phyloP scores from a whole-genome alignment of 1,284 basidiomycete species.

The Moesziomyces aphidis region DNA sequence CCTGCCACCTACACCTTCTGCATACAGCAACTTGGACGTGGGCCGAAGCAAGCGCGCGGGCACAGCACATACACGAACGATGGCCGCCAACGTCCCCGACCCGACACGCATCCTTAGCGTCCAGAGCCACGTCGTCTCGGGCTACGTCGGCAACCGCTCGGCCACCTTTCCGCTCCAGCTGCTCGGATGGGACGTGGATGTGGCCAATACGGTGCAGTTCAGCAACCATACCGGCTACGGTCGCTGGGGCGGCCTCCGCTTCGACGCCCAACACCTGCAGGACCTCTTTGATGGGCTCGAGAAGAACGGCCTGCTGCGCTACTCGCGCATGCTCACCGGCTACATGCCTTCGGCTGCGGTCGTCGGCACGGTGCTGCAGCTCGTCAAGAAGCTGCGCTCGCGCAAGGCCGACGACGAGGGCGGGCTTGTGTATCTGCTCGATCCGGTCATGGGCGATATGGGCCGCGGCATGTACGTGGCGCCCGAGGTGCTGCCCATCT shows the following conservation, averaged over 20 bases:
- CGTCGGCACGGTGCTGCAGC: slow-evolving; percentile 76
- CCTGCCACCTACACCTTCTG: not conserved
- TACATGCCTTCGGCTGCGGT: slow-evolving; percentile 90
- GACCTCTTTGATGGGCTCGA: slow-evolving; percentile 66
- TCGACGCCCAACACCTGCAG: slow-evolving; percentile 68
- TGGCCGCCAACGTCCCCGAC: slow-evolving; percentile 53
- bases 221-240: slow-evolving; percentile 85
- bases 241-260: slow-evolving; percentile 68
- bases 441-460: slow-evolving; percentile 75
- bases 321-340: slow-evolving; percentile 68
- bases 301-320: slow-evolving; percentile 56
- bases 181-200: slow-evolving; percentile 95
- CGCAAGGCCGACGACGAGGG: slow-evolving; percentile 70
- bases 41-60: not conserved
- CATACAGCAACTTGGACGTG: not conserved
- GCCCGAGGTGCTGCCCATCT: slow-evolving; percentile 86
- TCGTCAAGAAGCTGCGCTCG: slow-evolving; percentile 75
- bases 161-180: slow-evolving; percentile 95
- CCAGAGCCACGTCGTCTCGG: slow-evolving; percentile 92
- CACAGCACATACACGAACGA: slow-evolving; percentile 1
- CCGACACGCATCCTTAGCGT: slow-evolving; percentile 71
- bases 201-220: slow-evolving; percentile 87
- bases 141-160: slow-evolving; percentile 87
- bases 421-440: slow-evolving; percentile 82
- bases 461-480: slow-evolving; percentile 80